A percentile compares a stretch with the other conserved stretches of the same genome.
Conservation (phyloP, 495 filamentous ascomycete genomes). For the Tuber borchii region DNA sequence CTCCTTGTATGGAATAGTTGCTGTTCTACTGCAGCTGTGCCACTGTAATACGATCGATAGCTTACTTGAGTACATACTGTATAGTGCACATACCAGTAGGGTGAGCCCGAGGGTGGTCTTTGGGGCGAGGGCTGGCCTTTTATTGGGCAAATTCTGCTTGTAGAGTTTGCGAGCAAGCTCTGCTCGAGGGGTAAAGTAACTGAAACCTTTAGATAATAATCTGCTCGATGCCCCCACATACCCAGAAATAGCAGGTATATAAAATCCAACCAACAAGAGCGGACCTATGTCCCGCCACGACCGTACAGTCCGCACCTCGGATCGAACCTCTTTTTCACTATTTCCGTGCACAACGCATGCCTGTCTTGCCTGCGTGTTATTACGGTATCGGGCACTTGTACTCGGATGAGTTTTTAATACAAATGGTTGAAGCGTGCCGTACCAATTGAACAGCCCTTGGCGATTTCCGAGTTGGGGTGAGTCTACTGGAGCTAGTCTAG, state of each 20-base stretch:
- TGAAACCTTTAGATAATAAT: no score
- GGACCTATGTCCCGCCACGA: not conserved
- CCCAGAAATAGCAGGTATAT: not conserved
- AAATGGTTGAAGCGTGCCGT: no score
- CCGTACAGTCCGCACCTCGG: not conserved
- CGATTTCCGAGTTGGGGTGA: not conserved
- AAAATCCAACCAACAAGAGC: not conserved
- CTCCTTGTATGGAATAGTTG: not conserved
- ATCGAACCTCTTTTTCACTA: not conserved
- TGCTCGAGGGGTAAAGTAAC: no score
- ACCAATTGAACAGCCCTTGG: not conserved
- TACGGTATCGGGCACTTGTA: not conserved
- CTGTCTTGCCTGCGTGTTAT: not conserved
- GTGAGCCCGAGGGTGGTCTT: no score
- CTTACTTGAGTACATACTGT: not conserved
- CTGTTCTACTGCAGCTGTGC: not conserved
- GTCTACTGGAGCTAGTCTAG: not conserved
- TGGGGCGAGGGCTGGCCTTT: no score
- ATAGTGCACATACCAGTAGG: not conserved
- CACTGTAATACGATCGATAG: not conserved
- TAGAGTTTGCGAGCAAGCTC: no score
- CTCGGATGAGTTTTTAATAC: no score
- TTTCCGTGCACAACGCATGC: not conserved
- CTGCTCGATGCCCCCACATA: no score
- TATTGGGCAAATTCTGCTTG: no score